phyloP scores from a whole-genome alignment of 768 basidiomycete species.

The Tricholoma hemisulphureum region DNA sequence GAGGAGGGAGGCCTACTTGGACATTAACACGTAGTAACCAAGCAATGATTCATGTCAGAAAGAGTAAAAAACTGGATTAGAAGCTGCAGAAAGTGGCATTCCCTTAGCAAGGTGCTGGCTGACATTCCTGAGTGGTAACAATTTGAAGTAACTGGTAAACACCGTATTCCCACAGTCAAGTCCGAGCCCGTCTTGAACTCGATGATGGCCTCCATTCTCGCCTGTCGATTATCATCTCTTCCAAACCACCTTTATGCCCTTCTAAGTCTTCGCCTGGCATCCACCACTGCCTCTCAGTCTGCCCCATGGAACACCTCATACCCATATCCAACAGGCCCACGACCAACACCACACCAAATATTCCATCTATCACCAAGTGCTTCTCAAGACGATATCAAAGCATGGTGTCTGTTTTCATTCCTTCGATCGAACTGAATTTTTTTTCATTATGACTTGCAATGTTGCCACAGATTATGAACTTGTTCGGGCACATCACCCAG shows the following conservation, averaged over 20 bases:
- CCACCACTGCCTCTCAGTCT: background rate
- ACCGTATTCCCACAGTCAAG: no score
- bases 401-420: slow-evolving; percentile 51
- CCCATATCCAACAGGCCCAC: slow-evolving; percentile 52
- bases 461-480: slow-evolving; percentile 63
- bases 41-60: no score
- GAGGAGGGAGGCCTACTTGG: no score
- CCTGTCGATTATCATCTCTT: slow-evolving; percentile 8
- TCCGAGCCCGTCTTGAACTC: no score
- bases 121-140: no score
- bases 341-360: slow-evolving; percentile 68
- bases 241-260: slow-evolving; percentile 6
- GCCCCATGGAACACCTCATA: slow-evolving; percentile 16
- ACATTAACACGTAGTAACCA: no score
- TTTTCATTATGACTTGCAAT: background rate
- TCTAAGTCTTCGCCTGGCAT: slow-evolving; percentile 8
- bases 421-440: background rate
- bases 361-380: slow-evolving; percentile 62
- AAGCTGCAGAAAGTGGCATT: no score
- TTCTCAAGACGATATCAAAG: slow-evolving; percentile 62
- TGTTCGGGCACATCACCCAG: slow-evolving; percentile 70
- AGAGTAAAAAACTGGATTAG: no score
- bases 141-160: no score
- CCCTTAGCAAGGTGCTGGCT: no score
- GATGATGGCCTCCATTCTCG: background rate